phyloP scores from a whole-genome alignment of 768 basidiomycete species.

The Russula sp. region DNA sequence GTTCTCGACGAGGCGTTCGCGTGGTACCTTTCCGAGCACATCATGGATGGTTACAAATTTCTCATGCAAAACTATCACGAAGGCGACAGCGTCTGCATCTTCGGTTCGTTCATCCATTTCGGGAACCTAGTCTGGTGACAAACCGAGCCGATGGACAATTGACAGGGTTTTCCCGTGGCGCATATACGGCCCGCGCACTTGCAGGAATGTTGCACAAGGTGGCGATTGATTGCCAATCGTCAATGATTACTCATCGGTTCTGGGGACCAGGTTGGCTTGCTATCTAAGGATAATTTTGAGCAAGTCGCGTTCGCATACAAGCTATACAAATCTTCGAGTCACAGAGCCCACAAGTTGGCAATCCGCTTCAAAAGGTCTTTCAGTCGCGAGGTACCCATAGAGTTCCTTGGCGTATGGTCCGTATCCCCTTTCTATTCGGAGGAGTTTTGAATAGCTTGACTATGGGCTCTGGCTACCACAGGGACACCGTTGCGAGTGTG shows the following conservation, averaged over 20 bases:
- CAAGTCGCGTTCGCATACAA: conserved; percentile 72
- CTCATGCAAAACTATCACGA: conserved; percentile 68
- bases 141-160: background rate
- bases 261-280: conserved; percentile 57
- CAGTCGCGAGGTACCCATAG: conserved; percentile 57
- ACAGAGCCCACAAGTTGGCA: conserved; percentile 40
- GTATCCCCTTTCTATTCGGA: background rate
- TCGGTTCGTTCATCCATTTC: conserved; percentile 39
- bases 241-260: background rate
- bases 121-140: background rate
- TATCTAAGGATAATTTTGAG: conserved; percentile 59
- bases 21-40: conserved; percentile 13
- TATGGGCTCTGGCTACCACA: conserved; percentile 16
- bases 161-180: conserved; percentile 70
- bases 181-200: conserved; percentile 63
- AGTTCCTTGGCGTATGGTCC: conserved; percentile 81
- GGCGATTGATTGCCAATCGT: background rate
- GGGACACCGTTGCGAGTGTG: conserved; percentile 79
- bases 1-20: conserved; percentile 10
- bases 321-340: conserved; percentile 54
- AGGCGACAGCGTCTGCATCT: conserved; percentile 71
- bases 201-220: conserved; percentile 73
- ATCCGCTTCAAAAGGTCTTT: conserved; percentile 70
- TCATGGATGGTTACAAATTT: conserved; percentile 65
- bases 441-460: background rate